Conservation (phyloP, 179 eudicot genomes). For the Sideroxylon spinosum region DNA sequence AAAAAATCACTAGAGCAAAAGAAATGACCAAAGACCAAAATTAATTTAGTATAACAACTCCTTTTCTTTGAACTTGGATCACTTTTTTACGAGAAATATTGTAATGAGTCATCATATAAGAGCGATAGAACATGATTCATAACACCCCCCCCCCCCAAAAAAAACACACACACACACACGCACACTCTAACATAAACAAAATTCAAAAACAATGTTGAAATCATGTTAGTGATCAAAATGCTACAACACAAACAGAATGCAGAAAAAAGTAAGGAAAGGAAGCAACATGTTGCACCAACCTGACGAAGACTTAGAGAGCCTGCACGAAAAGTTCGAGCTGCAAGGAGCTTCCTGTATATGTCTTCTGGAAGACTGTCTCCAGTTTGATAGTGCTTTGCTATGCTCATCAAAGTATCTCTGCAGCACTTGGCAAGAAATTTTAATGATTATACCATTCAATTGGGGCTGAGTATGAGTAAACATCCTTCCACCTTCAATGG, state of each 20-base stretch:
- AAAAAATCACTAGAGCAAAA: too few relatives aligned
- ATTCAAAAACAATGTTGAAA: too few relatives aligned
- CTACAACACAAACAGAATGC: not conserved
- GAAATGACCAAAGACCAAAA: too few relatives aligned
- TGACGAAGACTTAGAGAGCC: constrained; percentile 84
- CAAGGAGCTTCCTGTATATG: constrained; percentile 81
- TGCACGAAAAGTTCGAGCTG: constrained; percentile 90
- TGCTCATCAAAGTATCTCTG: constrained; percentile 95
- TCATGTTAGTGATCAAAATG: too few relatives aligned
- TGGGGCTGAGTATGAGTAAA: not conserved
- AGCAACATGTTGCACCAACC: constrained; percentile 34
- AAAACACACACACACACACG: too few relatives aligned
- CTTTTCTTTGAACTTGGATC: too few relatives aligned
- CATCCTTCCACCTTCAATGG: not conserved
- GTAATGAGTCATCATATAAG: too few relatives aligned
- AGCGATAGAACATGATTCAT: too few relatives aligned
- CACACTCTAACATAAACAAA: too few relatives aligned
- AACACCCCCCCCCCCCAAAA: too few relatives aligned
- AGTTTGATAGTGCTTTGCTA: constrained; percentile 91
- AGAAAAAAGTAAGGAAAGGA: not conserved
- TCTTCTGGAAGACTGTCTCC: constrained; percentile 90
- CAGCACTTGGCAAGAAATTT: constrained; percentile 17
- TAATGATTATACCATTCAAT: not conserved
- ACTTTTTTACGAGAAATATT: too few relatives aligned
- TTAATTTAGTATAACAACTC: too few relatives aligned